Conservation (phyloP, 2,329 filamentous ascomycete species). For the Acrodontium crateriforme region DNA sequence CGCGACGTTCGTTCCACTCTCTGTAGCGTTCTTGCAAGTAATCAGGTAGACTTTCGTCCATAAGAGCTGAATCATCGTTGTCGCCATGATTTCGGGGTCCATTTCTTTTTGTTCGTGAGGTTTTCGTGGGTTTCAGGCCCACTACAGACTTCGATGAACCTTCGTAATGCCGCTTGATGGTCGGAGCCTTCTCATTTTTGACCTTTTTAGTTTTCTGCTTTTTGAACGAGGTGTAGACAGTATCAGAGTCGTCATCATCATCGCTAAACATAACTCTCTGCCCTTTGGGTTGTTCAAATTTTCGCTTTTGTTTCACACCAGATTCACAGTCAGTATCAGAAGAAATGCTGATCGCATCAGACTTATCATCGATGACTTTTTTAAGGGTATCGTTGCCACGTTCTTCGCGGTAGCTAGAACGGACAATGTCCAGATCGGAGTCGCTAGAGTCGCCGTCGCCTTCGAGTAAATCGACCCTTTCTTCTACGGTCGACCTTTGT, state of each 20-base stretch:
- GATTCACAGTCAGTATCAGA: conserved; percentile 6
- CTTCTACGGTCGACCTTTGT: no score
- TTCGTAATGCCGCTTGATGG: conserved; percentile 35
- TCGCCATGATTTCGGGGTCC: conserved; percentile 17
- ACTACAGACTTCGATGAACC: conserved; percentile 26
- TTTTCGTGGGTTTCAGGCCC: conserved; percentile 14
- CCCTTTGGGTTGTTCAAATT: conserved; percentile 6
- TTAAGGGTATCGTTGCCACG: no score
- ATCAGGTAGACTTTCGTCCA: conserved; percentile 51
- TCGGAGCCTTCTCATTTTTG: conserved; percentile 31
- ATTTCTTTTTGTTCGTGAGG: conserved; percentile 10
- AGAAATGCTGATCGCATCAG: conserved; percentile 6
- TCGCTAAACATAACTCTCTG: conserved; percentile 14
- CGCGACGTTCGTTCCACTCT: conserved; percentile 51
- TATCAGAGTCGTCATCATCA: conserved; percentile 42
- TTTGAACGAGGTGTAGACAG: conserved; percentile 51
- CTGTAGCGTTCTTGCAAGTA: conserved; percentile 57
- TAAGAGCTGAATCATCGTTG: conserved; percentile 40
- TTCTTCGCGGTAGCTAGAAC: no score
- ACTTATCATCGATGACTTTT: conserved; percentile 1
- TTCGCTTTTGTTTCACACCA: conserved; percentile 4
- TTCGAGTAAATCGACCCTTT: no score
- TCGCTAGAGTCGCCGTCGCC: no score
- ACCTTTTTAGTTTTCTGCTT: conserved; percentile 42
- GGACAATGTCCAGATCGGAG: no score